Conservation (phyloP, 2,329 filamentous ascomycete genomes). For the Clonostachys rosea region DNA sequence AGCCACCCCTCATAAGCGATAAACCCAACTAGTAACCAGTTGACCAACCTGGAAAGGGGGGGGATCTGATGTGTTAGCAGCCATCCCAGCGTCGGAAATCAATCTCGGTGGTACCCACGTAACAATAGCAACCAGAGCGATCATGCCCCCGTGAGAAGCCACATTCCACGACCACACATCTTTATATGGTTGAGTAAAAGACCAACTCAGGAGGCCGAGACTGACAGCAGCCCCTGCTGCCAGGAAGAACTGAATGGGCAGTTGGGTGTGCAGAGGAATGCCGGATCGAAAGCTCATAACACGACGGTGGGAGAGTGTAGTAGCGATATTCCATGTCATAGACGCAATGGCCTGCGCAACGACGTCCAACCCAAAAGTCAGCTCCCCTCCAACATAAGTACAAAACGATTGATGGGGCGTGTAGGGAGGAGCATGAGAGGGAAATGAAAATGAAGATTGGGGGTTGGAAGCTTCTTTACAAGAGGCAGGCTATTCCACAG, state of each 20-base stretch:
- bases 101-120: constrained; percentile 7
- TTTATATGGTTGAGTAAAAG: background rate
- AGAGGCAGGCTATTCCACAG: constrained; percentile 15
- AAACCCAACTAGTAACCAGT: constrained; percentile 1
- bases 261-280: constrained; percentile 8
- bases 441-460: background rate
- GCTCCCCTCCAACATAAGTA: too few relatives aligned
- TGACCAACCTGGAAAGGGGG: background rate
- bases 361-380: too few relatives aligned
- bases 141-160: constrained; percentile 9
- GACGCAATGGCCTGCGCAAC: constrained; percentile 5
- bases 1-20: constrained; percentile 1
- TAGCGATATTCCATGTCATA: constrained; percentile 10
- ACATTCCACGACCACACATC: too few relatives aligned
- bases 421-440: background rate
- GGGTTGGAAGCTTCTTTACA: constrained; percentile 1
- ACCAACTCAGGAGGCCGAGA: constrained; percentile 8
- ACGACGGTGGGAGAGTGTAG: constrained; percentile 12
- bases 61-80: background rate
- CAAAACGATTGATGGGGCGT: background rate
- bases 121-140: constrained; percentile 13
- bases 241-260: constrained; percentile 11
- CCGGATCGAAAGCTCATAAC: constrained; percentile 9
- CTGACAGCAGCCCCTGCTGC: constrained; percentile 12
- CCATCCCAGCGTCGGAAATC: background rate